phyloP scores from a whole-genome alignment of 164 flowering plant species.

The Vitis rotundifolia region DNA sequence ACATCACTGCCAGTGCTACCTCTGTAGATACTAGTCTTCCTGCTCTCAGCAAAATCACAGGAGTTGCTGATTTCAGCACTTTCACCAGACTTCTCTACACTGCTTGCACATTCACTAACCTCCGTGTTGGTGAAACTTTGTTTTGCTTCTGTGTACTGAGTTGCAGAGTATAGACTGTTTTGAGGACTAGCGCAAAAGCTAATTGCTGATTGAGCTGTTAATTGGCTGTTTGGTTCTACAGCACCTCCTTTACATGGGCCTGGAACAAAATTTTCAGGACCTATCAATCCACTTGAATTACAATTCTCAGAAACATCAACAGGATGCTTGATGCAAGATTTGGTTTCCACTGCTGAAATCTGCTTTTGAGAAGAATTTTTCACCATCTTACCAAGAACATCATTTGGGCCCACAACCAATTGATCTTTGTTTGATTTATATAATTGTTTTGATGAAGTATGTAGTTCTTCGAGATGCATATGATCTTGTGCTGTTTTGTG shows the following conservation, averaged over 20 bases:
- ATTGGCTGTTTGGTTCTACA: conserved; percentile 12
- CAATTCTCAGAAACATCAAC: conserved; percentile 26
- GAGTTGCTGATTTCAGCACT: conserved; percentile 47
- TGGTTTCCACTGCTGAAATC: conserved; percentile 16
- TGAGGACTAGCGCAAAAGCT: conserved; percentile 50
- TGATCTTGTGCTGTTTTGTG: conserved; percentile 11
- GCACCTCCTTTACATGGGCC: conserved; percentile 19
- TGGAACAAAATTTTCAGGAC: conserved; percentile 19
- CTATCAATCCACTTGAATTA: conserved; percentile 18
- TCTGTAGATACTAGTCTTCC: conserved; percentile 59
- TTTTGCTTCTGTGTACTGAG: conserved; percentile 59
- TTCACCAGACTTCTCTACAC: conserved; percentile 45
- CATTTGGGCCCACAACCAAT: conserved; percentile 11
- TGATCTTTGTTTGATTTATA: conserved; percentile 30
- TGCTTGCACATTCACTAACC: conserved; percentile 53
- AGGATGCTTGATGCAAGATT: conserved; percentile 22
- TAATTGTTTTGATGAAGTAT: conserved; percentile 19
- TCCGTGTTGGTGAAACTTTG: conserved; percentile 63
- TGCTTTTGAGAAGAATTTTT: conserved; percentile 19
- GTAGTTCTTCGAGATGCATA: conserved; percentile 27
- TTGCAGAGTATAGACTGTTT: conserved; percentile 40
- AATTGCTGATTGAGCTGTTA: conserved; percentile 25
- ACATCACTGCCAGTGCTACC: conserved; percentile 78
- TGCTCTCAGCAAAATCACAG: conserved; percentile 52
- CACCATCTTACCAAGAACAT: conserved; percentile 14